Base-by-base conservation (phyloP, 2,329 filamentous ascomycete species). In the Talaromyces islandicus region DNA sequence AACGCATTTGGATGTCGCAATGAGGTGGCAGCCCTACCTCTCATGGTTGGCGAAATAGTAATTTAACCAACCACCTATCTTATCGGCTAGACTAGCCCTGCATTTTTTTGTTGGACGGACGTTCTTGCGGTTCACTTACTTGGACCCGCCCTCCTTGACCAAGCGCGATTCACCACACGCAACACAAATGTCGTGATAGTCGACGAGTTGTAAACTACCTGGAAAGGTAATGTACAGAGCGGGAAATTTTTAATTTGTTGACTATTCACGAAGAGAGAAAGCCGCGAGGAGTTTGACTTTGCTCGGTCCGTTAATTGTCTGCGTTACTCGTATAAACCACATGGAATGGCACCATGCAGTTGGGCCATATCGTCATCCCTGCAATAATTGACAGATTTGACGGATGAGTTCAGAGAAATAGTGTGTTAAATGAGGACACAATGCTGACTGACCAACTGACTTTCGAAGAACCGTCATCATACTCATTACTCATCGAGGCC, bases 151-250 rank as follows among this genome's bases (percentile, higher is more conserved):
- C 14, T 17, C 12, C 4, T 6, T 14, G 32, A 35, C 32, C 12
- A n/a, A 30, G 30, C 11, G 53, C 53, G 25, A 35, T 54, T 50
- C 54, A 48, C 24, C 55, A 57, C 43, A 27, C 19, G 43, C 7
- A n/a, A 50, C 46, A 17, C 56, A 12, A 14, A 58, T 58, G 56
- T 58, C 56, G 56, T 52, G 29, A 58, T 58, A 35, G 9, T 7
- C 14, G 17, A 11, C 51, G 32, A 52, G 50, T 17, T 19, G 11
- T 9, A 27, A 29, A n/a, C 21, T 27, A 21, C 29, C 7, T 17
- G 3, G 19, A 6, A 17, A 52, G 9, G 5, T 29, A 7, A 21
- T 52, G 9, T 7, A 52, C 4, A 4, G 1, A 17, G 14, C 6
- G 32, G 4, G 12, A 14, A 35, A 11, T 14, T 2, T 35, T 17